Evolutionary conservation across 371 early-diverging fungal species (phyloP).

Genomic region (Mortierella sp.): DNA sequence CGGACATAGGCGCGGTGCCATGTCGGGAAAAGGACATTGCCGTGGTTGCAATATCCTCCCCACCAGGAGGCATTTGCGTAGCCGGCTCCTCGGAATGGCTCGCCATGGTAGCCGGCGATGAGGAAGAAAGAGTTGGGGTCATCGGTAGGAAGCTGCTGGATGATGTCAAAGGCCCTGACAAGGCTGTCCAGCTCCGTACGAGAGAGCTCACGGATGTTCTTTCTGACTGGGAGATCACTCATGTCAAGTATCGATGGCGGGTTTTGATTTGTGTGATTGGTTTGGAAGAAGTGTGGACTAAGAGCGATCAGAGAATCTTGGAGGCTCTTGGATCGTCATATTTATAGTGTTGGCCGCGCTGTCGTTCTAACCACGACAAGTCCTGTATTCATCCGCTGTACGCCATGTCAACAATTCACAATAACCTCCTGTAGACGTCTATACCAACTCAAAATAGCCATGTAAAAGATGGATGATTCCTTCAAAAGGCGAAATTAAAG

Average conservation of each 20-base stretch:
- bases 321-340: neutral
- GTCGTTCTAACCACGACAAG: no score
- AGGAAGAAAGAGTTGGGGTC: slow-evolving; percentile 4
- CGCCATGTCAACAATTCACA: no score
- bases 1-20: slow-evolving; percentile 7
- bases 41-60: slow-evolving; percentile 7
- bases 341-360: neutral
- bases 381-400: no score
- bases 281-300: neutral
- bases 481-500: no score
- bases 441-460: no score
- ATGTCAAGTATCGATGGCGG: neutral
- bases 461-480: no score
- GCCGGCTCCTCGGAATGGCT: slow-evolving; percentile 6
- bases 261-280: neutral
- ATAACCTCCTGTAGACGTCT: no score
- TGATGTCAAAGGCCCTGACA: neutral
- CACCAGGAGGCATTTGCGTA: slow-evolving; percentile 3
- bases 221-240: neutral
- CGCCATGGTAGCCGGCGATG: slow-evolving; percentile 6
- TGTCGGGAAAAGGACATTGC: slow-evolving; percentile 7
- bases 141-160: slow-evolving; percentile 2
- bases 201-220: neutral
- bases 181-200: neutral
- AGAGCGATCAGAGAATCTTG: neutral